Evolutionary conservation across 768 basidiomycete species (phyloP).

Genomic region (Lentinula sp.): DNA sequence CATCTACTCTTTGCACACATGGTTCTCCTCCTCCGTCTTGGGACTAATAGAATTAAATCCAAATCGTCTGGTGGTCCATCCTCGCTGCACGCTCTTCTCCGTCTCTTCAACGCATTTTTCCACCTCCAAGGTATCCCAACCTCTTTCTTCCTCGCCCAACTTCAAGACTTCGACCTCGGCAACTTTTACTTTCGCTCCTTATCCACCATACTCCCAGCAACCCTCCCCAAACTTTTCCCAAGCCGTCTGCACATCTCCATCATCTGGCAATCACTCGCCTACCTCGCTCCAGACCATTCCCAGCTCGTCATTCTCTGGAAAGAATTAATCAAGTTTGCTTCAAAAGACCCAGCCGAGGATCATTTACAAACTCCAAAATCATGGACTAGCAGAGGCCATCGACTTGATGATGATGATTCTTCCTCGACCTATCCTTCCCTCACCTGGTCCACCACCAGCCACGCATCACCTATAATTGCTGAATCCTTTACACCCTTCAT

Average conservation of each 20-base stretch:
- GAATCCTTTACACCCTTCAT: conserved; percentile 4
- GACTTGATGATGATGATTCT: neutral
- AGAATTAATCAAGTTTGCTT: neutral
- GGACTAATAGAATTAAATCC: neutral
- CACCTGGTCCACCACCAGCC: neutral
- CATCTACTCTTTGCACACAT: conserved; percentile 1
- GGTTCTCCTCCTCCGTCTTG: neutral
- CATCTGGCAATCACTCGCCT: conserved; percentile 2
- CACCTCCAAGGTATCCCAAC: neutral
- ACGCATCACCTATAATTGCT: neutral
- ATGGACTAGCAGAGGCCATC: neutral
- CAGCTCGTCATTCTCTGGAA: neutral
- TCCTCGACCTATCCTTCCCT: neutral
- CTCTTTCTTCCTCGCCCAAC: neutral
- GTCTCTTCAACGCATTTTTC: neutral
- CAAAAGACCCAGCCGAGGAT: neutral
- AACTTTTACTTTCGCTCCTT: neutral
- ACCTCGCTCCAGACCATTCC: neutral
- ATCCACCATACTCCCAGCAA: too few relatives aligned
- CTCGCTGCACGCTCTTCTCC: neutral
- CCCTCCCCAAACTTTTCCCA: neutral
- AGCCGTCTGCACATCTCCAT: neutral
- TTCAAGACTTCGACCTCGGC: too few relatives aligned
- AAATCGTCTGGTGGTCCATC: neutral
- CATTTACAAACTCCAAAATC: neutral